Evolutionary conservation across 805 yeast species (phyloP).

Genomic region (Yarrowia sp.): DNA sequence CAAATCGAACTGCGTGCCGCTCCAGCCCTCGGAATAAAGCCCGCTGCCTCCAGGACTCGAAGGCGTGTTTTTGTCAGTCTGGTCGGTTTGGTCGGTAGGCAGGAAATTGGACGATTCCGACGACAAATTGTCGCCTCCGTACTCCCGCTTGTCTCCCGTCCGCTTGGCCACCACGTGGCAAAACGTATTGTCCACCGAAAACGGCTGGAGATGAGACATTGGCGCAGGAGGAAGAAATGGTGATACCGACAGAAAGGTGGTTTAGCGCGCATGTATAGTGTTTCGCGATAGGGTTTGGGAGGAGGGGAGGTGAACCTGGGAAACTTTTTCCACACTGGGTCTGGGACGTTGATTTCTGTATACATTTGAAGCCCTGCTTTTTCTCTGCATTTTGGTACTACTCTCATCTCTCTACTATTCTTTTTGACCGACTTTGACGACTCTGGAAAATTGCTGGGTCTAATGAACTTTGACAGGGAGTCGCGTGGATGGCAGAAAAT

Average conservation of each 20-base stretch:
- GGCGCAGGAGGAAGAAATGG: no score
- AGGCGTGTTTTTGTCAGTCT: neutral
- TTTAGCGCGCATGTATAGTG: slow-evolving; percentile 9
- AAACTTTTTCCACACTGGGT: no score
- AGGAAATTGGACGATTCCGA: slow-evolving; percentile 24
- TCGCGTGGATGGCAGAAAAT: slow-evolving; percentile 2
- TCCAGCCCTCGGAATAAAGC: slow-evolving; percentile 5
- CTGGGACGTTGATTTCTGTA: no score
- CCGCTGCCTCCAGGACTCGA: neutral
- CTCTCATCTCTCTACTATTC: neutral
- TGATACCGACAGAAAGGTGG: neutral
- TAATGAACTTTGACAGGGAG: slow-evolving; percentile 12
- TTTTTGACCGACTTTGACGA: neutral
- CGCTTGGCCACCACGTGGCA: neutral
- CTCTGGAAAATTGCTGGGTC: neutral
- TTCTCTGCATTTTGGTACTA: neutral
- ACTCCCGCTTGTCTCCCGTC: slow-evolving; percentile 22
- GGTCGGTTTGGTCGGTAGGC: slow-evolving; percentile 20
- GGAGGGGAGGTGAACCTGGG: neutral
- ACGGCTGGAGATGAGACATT: slow-evolving; percentile 31
- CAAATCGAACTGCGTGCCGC: neutral
- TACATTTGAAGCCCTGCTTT: no score
- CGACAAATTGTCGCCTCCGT: slow-evolving; percentile 20
- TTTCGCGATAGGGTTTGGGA: slow-evolving; percentile 8
- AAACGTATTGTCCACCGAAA: slow-evolving; percentile 22